Evolutionary conservation across 169 alveolate genomes (phyloP).

Genomic region (Plasmodium chabaudi): DNA sequence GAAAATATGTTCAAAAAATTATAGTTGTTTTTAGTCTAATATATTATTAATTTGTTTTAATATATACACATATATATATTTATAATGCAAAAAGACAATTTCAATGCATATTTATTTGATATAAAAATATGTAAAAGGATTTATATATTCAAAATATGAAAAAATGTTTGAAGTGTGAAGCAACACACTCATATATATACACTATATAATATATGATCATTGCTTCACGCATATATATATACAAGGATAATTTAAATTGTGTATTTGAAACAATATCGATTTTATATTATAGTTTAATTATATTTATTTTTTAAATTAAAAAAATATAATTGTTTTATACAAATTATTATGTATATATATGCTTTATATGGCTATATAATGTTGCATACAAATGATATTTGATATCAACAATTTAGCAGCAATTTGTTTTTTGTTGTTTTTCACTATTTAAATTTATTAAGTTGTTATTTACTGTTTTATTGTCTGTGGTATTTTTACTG

Average conservation of each 20-base stretch:
- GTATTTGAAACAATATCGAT: conserved; percentile 22
- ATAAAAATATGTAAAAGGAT: conserved; percentile 40
- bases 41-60: conserved; percentile 52
- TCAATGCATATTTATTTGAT: conserved; percentile 14
- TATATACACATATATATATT: conserved; percentile 13
- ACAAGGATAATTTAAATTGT: conserved; percentile 16
- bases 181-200: neutral
- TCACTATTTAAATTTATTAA: conserved; percentile 58
- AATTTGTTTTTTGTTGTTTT: conserved; percentile 37
- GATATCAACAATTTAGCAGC: conserved; percentile 52
- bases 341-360: conserved; percentile 25
- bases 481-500: conserved; percentile 28
- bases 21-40: conserved; percentile 35
- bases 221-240: conserved; percentile 6
- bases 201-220: conserved; percentile 31
- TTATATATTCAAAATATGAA: conserved; percentile 46
- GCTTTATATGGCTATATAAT: neutral
- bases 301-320: conserved; percentile 44
- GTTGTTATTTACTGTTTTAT: conserved; percentile 43
- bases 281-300: conserved; percentile 49
- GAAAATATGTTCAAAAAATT: conserved; percentile 1
- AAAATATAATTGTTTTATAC: conserved; percentile 25
- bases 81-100: conserved; percentile 33
- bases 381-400: neutral
- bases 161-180: no score